A percentile compares a stretch with the other conserved stretches of the same genome.
phyloP scores from a whole-genome alignment of 192 early-diverging fungal species.

The Rhizophagus clarus region DNA sequence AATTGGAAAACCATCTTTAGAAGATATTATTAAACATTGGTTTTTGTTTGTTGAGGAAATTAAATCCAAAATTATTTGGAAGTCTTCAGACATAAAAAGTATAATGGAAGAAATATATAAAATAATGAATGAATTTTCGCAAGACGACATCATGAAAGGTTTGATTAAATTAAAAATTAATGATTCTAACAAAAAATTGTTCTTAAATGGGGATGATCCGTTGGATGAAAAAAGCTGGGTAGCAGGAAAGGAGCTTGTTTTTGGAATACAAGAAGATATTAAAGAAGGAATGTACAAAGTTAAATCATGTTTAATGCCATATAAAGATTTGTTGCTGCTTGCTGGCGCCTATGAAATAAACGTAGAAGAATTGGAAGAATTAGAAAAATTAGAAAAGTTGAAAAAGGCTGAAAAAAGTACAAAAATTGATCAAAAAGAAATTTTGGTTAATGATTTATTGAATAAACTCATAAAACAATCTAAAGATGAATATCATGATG shows the following conservation, averaged over 20 bases:
- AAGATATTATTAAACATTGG: background rate
- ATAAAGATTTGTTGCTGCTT: background rate
- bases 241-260: background rate
- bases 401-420: too few species aligned
- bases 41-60: background rate
- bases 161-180: background rate
- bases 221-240: background rate
- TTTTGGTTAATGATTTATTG: background rate
- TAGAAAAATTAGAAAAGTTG: too few species aligned
- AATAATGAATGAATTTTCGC: background rate
- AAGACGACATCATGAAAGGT: background rate
- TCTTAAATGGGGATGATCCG: background rate
- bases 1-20: background rate
- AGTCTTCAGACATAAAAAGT: background rate
- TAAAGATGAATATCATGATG: background rate
- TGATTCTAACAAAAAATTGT: background rate
- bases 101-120: constrained; percentile 4
- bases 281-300: background rate
- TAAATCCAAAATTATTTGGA: too few species aligned
- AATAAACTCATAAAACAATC: background rate
- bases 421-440: background rate
- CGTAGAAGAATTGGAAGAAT: background rate
- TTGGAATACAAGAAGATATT: background rate
- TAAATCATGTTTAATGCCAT: background rate
- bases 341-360: background rate